Conservation (phyloP, 2,329 filamentous ascomycete species). For the Neonectria sp. region DNA sequence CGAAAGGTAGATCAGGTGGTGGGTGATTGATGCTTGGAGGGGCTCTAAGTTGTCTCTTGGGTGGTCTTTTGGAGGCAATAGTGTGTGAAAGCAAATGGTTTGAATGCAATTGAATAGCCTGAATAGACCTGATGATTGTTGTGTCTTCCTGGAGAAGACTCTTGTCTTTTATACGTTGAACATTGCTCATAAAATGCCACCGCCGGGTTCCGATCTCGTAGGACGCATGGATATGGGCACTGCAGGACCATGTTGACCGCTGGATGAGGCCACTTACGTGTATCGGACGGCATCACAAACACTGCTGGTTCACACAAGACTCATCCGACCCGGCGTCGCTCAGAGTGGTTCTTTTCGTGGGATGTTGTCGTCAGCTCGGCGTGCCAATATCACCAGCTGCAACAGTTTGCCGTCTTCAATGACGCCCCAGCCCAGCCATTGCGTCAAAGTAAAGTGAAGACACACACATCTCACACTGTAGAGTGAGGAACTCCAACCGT, state of each 20-base stretch:
- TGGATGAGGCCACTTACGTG: neutral
- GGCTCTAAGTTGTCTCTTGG: neutral
- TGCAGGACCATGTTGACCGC: neutral
- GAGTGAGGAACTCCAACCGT: slow-evolving; percentile 16
- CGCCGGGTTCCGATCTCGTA: neutral
- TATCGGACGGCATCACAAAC: slow-evolving; percentile 31
- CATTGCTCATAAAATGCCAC: neutral
- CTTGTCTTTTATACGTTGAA: neutral
- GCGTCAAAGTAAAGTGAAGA: neutral
- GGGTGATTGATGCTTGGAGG: neutral
- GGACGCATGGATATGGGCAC: neutral
- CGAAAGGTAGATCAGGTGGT: neutral
- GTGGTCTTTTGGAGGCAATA: neutral
- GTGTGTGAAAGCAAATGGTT: neutral
- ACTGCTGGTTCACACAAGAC: slow-evolving; percentile 19
- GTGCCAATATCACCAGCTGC: neutral
- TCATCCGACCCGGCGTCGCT: slow-evolving; percentile 32
- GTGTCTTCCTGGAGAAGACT: neutral
- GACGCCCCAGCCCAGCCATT: slow-evolving; percentile 2
- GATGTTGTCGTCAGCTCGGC: slow-evolving; percentile 32
- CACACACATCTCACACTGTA: neutral
- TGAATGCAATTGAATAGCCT: neutral
- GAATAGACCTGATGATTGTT: neutral
- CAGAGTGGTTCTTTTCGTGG: slow-evolving; percentile 24
- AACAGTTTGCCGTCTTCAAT: slow-evolving; percentile 21